A percentile compares a stretch with the other conserved stretches of the same genome.
phyloP scores from a whole-genome alignment of 352 stramenopile genomes.

The Pythium chondricola region DNA sequence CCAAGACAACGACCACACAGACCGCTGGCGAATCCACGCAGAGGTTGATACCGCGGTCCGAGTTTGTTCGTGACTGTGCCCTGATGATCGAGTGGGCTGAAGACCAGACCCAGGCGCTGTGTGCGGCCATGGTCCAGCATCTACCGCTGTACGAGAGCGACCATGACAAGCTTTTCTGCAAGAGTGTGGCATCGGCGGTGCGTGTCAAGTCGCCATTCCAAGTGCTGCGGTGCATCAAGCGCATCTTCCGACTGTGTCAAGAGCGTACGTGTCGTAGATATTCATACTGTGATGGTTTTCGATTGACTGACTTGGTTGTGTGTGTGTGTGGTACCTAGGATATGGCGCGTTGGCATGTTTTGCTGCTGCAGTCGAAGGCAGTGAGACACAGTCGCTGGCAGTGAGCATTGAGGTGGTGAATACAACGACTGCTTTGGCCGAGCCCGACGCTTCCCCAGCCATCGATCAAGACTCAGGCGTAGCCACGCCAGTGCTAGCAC shows the following conservation, averaged over 20 bases:
- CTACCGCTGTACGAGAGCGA: not conserved
- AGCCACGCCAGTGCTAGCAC: not conserved
- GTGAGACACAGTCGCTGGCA: not conserved
- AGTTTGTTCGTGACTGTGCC: slow-evolving; percentile 19
- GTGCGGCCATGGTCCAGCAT: not conserved
- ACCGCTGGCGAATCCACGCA: not conserved
- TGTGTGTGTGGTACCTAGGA: not conserved
- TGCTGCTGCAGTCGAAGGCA: slow-evolving; percentile 13
- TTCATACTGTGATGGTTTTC: not conserved
- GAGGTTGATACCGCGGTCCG: slow-evolving; percentile 9
- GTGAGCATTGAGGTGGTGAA: not conserved
- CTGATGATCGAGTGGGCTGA: slow-evolving; percentile 16
- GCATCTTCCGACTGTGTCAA: slow-evolving; percentile 13
- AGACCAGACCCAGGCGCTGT: slow-evolving; percentile 1
- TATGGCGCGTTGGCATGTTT: slow-evolving; percentile 16
- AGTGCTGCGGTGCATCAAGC: not conserved
- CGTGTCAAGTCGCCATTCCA: not conserved
- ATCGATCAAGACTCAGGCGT: not conserved
- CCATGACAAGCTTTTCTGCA: slow-evolving; percentile 4
- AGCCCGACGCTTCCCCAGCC: not conserved
- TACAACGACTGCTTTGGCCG: not conserved
- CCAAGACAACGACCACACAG: not conserved
- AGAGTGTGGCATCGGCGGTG: slow-evolving; percentile 1
- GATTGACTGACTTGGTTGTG: not conserved
- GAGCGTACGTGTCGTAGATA: slow-evolving; percentile 5